Conservation (phyloP, 225 moss, liverwort and hornwort species). For the Anthoceros angustus region DNA sequence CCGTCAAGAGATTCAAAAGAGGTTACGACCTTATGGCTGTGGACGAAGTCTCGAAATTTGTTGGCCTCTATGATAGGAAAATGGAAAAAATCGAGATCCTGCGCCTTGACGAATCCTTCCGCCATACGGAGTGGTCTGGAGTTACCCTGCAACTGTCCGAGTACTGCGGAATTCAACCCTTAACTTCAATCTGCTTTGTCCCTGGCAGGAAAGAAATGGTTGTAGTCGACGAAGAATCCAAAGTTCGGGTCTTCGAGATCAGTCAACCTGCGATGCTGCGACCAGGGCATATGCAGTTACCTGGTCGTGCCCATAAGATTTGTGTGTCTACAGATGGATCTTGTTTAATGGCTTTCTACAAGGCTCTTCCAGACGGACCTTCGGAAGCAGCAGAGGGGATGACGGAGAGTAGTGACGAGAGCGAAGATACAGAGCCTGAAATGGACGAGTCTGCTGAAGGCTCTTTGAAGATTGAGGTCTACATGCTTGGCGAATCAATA, state of each 20-base stretch:
- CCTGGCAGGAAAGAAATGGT: constrained; percentile 37
- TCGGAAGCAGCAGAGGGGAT: not conserved
- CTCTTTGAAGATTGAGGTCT: constrained; percentile 17
- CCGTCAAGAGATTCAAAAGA: constrained; percentile 5
- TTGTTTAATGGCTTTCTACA: constrained; percentile 22
- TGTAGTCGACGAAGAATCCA: constrained; percentile 20
- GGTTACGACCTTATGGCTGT: constrained; percentile 22
- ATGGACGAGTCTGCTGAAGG: not conserved
- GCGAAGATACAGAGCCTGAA: not conserved
- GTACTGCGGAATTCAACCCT: not conserved
- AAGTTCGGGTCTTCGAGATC: constrained; percentile 27
- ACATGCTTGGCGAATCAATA: constrained; percentile 25
- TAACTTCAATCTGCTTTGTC: constrained; percentile 40
- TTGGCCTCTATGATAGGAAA: constrained; percentile 19
- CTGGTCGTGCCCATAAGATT: constrained; percentile 12
- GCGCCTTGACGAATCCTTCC: constrained; percentile 24
- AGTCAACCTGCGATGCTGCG: constrained; percentile 22
- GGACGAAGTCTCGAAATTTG: constrained; percentile 27
- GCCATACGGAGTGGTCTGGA: constrained; percentile 20
- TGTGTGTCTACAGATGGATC: constrained; percentile 33
- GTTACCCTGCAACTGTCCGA: constrained; percentile 13
- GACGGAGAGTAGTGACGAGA: not conserved
- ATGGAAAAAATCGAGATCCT: constrained; percentile 7
- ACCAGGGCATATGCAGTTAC: constrained; percentile 18
- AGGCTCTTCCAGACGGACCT: not conserved